Base-by-base conservation (phyloP, 1,139 yeast genomes). In the Diutina mesorugosa region DNA sequence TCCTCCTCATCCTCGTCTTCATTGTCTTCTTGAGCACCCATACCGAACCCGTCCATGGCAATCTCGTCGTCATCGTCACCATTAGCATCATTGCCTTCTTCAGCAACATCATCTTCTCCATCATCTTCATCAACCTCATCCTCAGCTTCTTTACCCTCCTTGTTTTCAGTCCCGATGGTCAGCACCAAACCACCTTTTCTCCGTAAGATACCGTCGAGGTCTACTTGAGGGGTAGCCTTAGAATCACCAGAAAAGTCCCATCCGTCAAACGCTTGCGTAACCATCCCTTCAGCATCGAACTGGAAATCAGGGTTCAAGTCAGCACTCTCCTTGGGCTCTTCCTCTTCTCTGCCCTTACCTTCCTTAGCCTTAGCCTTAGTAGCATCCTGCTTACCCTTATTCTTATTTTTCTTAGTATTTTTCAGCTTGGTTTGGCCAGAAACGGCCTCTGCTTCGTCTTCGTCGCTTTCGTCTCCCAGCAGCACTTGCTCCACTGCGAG, bases 181-280 rank as follows among this genome's bases (percentile, higher is more conserved):
- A 79, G 78, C 30, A 84, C 78, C 57, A 85, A 72, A 55, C 90
- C 91, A 69, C 93, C 91, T 64, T 85, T 86, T 69, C 91, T 80
- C 72, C 86, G 83, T 63, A 90, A 86, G 58, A 90, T 90, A 32
- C 84, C 84, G 65, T 90, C 97, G 62, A 90, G 75, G 72, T 90
- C 95, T n/a, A 90, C 96, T 58, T 84, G 89, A 61, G 78, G 83
- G 61, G 69, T 78, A 7, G 60, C 63, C 58, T 57, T 28, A 50
- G 57, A 80, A 16, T 78, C 80, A 8, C 60, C 57, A 52, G 75
- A 80, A 66, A 89, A 88, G 62, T 89, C 90, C 97, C 97, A 90
- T 3, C 96, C 96, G 55, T 81, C 83, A 57, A 86, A 83, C 18
- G 71, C 73, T 4, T 73, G 66, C 3, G 73, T 65, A 1, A 76